Base-by-base conservation (phyloP, 441 rosid species). In the California macrophylla region DNA sequence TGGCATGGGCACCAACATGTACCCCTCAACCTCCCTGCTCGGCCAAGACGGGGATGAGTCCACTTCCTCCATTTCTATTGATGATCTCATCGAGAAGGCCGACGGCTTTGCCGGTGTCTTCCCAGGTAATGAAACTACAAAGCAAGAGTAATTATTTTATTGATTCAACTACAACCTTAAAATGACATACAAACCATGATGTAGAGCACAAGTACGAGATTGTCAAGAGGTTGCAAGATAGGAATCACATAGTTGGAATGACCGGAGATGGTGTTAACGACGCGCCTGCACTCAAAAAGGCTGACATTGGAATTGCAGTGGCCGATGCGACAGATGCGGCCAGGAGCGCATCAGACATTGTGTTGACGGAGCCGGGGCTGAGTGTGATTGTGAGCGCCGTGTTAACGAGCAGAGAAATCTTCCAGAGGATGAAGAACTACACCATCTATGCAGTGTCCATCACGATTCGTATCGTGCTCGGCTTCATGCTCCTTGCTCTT, bases 361-460 rank as follows among this genome's bases (percentile, higher is more conserved):
- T 93, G 67, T 69, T 93, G 73, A 93, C 98, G 0, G 92, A 91
- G 74, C 97, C 96, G 23, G 96, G 97, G 66, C 79, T 93, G 70
- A 91, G 97, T 45, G 96, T 91, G 68, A 91, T 91, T 7, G 56
- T 93, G 1, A 89, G 95, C 38, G 98, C 96, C 0, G 97, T 93
- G 34, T 72, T 93, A 50, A 93, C 97, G 7, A 93, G 98, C 81
- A 83, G 98, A 72, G 96, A 93, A 66, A 89, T 93, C 74, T 93
- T 93, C 83, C 97, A 93, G 71, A 88, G 97, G 79, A 93, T 93
- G 98, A 93, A 93, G 85, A 93, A 93, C 86, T 93, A 93, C 89
- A 91, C 96, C 62, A 93, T 93, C 64, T 91, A 93, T 67, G 98
- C 95, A 0, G 97, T 93, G 69, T 93, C 97, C 64, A 91, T 93